Evolutionary conservation across 1,284 basidiomycete species (phyloP).

Genomic region (Ustilago curta): DNA sequence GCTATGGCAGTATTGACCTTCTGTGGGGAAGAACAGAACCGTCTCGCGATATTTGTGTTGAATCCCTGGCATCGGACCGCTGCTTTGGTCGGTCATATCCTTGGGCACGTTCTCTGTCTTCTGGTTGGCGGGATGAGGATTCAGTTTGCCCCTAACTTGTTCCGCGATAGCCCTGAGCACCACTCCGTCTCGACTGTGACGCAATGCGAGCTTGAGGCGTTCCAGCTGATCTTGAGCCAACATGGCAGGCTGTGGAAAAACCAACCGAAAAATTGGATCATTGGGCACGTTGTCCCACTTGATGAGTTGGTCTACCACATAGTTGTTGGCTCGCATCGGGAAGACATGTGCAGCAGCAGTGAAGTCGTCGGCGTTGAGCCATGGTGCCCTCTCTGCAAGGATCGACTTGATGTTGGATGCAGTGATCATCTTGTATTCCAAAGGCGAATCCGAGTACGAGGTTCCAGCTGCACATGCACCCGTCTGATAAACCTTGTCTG

Average conservation of each 20-base stretch:
- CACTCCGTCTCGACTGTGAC: not conserved
- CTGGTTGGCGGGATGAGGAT: conserved; percentile 11
- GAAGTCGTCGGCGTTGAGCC: conserved; percentile 1
- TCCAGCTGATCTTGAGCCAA: not conserved
- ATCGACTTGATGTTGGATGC: conserved; percentile 4
- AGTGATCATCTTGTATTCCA: conserved; percentile 10
- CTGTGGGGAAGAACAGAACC: conserved; percentile 9
- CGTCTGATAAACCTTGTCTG: not conserved
- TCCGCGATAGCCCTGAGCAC: conserved; percentile 3
- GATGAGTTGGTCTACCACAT: conserved; percentile 13
- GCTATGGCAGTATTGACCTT: conserved; percentile 14
- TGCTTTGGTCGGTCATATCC: not conserved
- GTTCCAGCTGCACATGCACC: conserved; percentile 1
- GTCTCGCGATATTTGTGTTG: conserved; percentile 16
- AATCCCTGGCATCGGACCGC: not conserved
- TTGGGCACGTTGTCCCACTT: conserved; percentile 8
- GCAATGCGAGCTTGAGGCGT: conserved; percentile 6
- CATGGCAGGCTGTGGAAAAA: conserved; percentile 12
- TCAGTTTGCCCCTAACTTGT: conserved; percentile 7
- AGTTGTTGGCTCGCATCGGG: conserved; percentile 15
- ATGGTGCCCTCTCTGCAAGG: conserved; percentile 1
- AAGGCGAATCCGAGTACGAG: conserved; percentile 5
- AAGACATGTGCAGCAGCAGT: conserved; percentile 10
- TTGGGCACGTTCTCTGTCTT: conserved; percentile 16
- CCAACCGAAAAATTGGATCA: conserved; percentile 13